A percentile compares a stretch with the other conserved stretches of the same genome.
Conservation (phyloP, 129 eudicot species). For the Chrysanthemum seticuspe region DNA sequence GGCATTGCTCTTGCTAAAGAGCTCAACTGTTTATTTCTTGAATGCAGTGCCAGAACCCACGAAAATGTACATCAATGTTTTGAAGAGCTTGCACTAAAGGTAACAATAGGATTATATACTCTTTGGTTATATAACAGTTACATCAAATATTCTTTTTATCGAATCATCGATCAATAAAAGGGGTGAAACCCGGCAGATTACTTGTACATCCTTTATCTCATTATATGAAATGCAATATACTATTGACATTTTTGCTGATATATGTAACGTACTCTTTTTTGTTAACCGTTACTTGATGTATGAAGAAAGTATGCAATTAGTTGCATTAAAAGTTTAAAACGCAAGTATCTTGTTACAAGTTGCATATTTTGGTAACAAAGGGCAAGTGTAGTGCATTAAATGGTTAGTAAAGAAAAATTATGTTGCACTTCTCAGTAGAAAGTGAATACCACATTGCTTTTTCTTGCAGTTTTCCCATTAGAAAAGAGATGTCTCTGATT, state of each 20-base stretch:
- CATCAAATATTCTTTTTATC: too few species aligned
- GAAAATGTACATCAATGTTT: slow-evolving; percentile 84
- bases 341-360: too few species aligned
- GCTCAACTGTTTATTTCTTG: slow-evolving; percentile 73
- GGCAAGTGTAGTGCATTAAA: too few species aligned
- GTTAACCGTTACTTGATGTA: too few species aligned
- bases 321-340: too few species aligned
- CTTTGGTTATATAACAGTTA: not conserved
- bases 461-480: too few species aligned
- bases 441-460: not conserved
- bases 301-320: too few species aligned
- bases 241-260: too few species aligned
- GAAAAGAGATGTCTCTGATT: not conserved
- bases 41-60: slow-evolving; percentile 90
- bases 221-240: not conserved
- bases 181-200: not conserved
- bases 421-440: too few species aligned
- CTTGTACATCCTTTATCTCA: not conserved
- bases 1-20: slow-evolving; percentile 82
- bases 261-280: too few species aligned
- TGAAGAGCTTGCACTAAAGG: slow-evolving; percentile 91
- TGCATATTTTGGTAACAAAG: too few species aligned
- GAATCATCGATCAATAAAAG: not conserved
- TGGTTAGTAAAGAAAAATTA: too few species aligned
- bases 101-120: slow-evolving; percentile 9